These are phyloP conservation scores for Postia placenta DNA, from an alignment of 768 basidiomycete species.

Conservation along the genomic window DNA sequence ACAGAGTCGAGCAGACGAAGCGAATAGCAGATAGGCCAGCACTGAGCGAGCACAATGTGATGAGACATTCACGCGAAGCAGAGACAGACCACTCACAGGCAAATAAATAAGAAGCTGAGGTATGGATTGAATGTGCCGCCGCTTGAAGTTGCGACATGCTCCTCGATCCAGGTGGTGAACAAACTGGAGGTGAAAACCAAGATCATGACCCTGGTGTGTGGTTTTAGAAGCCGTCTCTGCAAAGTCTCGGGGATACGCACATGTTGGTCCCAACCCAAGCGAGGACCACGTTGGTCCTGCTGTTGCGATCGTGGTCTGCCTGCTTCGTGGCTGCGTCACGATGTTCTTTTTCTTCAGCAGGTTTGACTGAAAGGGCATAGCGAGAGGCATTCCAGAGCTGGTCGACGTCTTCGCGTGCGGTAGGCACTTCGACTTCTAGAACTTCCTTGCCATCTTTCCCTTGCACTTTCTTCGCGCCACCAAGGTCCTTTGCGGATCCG, in stretches of 20 bases:
- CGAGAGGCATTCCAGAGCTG: constrained; percentile 79
- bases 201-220: constrained; percentile 50
- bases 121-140: constrained; percentile 81
- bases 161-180: constrained; percentile 67
- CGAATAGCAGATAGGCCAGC: constrained; percentile 78
- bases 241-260: constrained; percentile 30
- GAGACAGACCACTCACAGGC: constrained; percentile 35
- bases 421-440: constrained; percentile 81
- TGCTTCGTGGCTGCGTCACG: constrained; percentile 87
- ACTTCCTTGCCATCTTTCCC: constrained; percentile 80
- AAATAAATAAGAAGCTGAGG: constrained; percentile 73
- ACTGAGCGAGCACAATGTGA: constrained; percentile 27
- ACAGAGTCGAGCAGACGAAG: constrained; percentile 73
- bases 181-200: constrained; percentile 70
- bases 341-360: constrained; percentile 72
- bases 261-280: constrained; percentile 85
- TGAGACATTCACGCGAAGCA: background rate
- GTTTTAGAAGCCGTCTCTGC: constrained; percentile 1
- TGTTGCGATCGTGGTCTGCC: constrained; percentile 79
- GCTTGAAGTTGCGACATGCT: constrained; percentile 42
- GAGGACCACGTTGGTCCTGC: constrained; percentile 78
- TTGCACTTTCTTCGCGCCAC: constrained; percentile 86
- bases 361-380: constrained; percentile 58
- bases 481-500: constrained; percentile 80
- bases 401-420: constrained; percentile 81